Conservation (phyloP, 805 yeast genomes). For the Lipomyces chichibuensis region DNA sequence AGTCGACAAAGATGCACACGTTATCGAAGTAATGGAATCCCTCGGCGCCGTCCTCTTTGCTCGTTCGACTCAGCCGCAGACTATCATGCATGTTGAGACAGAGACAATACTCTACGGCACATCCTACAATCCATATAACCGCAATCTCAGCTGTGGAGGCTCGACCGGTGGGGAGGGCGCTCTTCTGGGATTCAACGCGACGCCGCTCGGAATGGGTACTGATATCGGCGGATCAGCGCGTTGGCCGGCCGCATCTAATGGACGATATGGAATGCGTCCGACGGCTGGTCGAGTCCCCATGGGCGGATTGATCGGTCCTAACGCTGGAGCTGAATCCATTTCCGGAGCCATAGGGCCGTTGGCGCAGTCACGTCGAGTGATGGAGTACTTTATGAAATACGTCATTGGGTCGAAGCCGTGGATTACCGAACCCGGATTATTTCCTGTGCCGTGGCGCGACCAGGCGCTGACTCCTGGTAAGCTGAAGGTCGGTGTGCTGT, state of each 20-base stretch:
- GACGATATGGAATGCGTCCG: slow-evolving; percentile 66
- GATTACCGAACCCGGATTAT: slow-evolving; percentile 53
- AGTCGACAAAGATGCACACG: slow-evolving; percentile 52
- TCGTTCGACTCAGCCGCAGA: slow-evolving; percentile 70
- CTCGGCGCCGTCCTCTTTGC: slow-evolving; percentile 66
- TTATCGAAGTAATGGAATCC: slow-evolving; percentile 52
- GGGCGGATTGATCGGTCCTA: slow-evolving; percentile 50
- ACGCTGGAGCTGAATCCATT: slow-evolving; percentile 53
- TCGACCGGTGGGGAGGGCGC: slow-evolving; percentile 77
- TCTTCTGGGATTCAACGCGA: slow-evolving; percentile 59
- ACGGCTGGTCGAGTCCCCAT: slow-evolving; percentile 55
- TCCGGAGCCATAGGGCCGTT: slow-evolving; percentile 59
- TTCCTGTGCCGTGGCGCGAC: slow-evolving; percentile 59
- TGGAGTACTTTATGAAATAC: slow-evolving; percentile 54
- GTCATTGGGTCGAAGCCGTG: slow-evolving; percentile 57
- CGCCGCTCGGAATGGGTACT: slow-evolving; percentile 66
- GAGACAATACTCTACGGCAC: slow-evolving; percentile 62
- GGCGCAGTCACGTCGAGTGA: slow-evolving; percentile 52
- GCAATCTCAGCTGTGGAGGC: slow-evolving; percentile 67
- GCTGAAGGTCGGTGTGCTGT: slow-evolving; percentile 54
- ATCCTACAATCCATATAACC: slow-evolving; percentile 61
- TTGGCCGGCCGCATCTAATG: slow-evolving; percentile 67
- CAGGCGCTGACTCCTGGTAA: slow-evolving; percentile 43
- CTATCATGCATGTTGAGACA: slow-evolving; percentile 70
- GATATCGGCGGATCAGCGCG: slow-evolving; percentile 76